These are phyloP conservation scores for Ascochyta lentis DNA, from an alignment of 2,329 filamentous ascomycete genomes.

Conservation along the genomic window DNA sequence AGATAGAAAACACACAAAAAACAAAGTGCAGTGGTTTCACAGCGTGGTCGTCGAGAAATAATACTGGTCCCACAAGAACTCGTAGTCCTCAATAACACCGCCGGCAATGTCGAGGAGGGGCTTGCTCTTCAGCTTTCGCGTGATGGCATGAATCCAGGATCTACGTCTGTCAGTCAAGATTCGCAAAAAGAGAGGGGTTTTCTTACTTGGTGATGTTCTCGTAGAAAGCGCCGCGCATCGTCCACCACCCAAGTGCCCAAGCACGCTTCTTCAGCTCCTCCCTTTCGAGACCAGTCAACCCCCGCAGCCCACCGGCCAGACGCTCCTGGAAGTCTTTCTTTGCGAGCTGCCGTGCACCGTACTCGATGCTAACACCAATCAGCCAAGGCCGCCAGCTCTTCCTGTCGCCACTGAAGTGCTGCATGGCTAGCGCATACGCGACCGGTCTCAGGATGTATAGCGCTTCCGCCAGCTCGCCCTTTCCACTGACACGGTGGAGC, in stretches of 20 bases:
- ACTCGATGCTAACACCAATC: slow-evolving; percentile 82
- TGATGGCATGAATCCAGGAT: slow-evolving; percentile 70
- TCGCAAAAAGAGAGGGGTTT: neutral
- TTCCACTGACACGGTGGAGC: slow-evolving; percentile 75
- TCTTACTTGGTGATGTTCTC: slow-evolving; percentile 79
- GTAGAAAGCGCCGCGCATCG: slow-evolving; percentile 96
- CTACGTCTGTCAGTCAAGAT: slow-evolving; percentile 46
- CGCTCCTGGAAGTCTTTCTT: slow-evolving; percentile 69
- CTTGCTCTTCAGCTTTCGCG: slow-evolving; percentile 72
- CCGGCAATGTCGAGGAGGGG: slow-evolving; percentile 81
- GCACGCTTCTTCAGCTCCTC: slow-evolving; percentile 89
- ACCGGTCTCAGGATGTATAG: slow-evolving; percentile 90
- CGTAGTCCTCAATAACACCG: slow-evolving; percentile 91
- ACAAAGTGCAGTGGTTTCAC: slow-evolving; percentile 32
- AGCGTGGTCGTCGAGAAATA: slow-evolving; percentile 78
- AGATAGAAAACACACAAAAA: neutral
- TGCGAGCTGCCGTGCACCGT: slow-evolving; percentile 83
- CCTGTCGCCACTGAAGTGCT: slow-evolving; percentile 73
- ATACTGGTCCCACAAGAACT: slow-evolving; percentile 98
- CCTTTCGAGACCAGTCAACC: slow-evolving; percentile 81
- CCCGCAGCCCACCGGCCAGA: slow-evolving; percentile 74
- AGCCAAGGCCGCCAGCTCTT: slow-evolving; percentile 93
- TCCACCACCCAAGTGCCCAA: slow-evolving; percentile 94
- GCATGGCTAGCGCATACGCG: slow-evolving; percentile 82
- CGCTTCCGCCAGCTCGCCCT: slow-evolving; percentile 85